Evolutionary conservation across 225 moss, liverwort and hornwort species (phyloP).

Genomic region (Physcomitrium patens): DNA sequence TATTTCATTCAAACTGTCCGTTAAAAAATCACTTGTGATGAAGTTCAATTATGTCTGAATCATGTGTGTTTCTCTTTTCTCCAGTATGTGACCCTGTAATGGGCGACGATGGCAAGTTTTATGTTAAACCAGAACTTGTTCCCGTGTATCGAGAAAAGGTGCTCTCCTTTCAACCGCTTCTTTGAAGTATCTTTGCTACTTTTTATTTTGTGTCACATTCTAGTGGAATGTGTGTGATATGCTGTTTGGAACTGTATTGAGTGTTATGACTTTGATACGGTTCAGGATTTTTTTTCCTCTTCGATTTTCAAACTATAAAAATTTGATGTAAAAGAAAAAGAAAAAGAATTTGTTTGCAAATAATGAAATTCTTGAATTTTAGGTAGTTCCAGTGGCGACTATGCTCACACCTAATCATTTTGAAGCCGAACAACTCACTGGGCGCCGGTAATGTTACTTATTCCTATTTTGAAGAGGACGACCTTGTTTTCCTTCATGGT

Average conservation of each 20-base stretch:
- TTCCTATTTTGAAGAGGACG: background rate
- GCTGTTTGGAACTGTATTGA: too few relatives aligned
- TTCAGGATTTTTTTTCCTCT: too few relatives aligned
- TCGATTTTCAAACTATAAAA: too few relatives aligned
- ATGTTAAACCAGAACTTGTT: slow-evolving; percentile 81
- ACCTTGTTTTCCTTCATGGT: background rate
- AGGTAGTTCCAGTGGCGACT: slow-evolving; percentile 77
- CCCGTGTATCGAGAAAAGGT: slow-evolving; percentile 93
- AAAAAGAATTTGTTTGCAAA: background rate
- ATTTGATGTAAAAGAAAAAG: too few relatives aligned
- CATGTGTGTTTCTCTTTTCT: slow-evolving; percentile 20
- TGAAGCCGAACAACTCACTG: slow-evolving; percentile 84
- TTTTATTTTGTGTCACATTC: slow-evolving; percentile 15
- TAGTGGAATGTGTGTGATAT: too few relatives aligned
- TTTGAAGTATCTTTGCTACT: slow-evolving; percentile 8
- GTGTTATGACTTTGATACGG: too few relatives aligned
- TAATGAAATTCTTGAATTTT: slow-evolving; percentile 22
- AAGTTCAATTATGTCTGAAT: background rate
- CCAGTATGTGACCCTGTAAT: slow-evolving; percentile 99
- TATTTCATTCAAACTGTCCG: slow-evolving; percentile 8
- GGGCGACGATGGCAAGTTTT: slow-evolving; percentile 97
- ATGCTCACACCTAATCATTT: slow-evolving; percentile 94
- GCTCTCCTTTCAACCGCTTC: slow-evolving; percentile 7
- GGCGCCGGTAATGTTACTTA: slow-evolving; percentile 53
- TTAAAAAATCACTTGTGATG: background rate